A percentile compares a stretch with the other conserved stretches of the same genome.
These are phyloP conservation scores for Pythium brassicae DNA, from an alignment of 352 stramenopile species.

Conservation along the genomic window DNA sequence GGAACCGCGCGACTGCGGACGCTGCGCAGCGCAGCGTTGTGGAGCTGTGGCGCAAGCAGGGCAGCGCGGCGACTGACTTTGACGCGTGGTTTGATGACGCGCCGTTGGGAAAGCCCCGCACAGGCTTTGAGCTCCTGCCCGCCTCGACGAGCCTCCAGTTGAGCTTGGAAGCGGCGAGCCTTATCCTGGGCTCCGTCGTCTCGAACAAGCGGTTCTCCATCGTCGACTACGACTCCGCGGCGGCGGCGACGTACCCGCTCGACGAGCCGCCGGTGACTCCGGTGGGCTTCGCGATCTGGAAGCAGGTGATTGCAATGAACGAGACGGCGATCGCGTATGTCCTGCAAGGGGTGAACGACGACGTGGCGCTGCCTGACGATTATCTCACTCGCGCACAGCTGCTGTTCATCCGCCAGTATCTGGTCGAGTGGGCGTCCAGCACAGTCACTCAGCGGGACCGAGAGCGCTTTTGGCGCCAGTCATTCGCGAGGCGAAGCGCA, in stretches of 20 bases:
- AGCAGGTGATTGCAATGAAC: slow-evolving; percentile 64
- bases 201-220: slow-evolving; percentile 68
- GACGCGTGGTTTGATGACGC: slow-evolving; percentile 63
- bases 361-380: slow-evolving; percentile 40
- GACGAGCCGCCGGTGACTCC: slow-evolving; percentile 29
- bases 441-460: slow-evolving; percentile 43
- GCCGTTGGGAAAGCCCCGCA: slow-evolving; percentile 35
- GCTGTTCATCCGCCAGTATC: slow-evolving; percentile 51
- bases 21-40: slow-evolving; percentile 43
- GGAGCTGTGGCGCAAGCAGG: slow-evolving; percentile 39
- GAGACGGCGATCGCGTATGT: slow-evolving; percentile 49
- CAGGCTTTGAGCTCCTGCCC: slow-evolving; percentile 61
- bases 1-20: slow-evolving; percentile 30
- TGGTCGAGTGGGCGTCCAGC: slow-evolving; percentile 48
- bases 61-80: slow-evolving; percentile 39
- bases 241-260: slow-evolving; percentile 19
- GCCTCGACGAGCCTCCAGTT: slow-evolving; percentile 29
- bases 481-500: slow-evolving; percentile 32
- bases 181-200: slow-evolving; percentile 42
- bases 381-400: slow-evolving; percentile 57
- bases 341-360: slow-evolving; percentile 56
- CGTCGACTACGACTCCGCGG: slow-evolving; percentile 46
- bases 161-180: slow-evolving; percentile 49
- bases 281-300: slow-evolving; percentile 70
- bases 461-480: slow-evolving; percentile 56